These are phyloP conservation scores for Trametopsis cervina DNA, from an alignment of 768 basidiomycete species.

Conservation along the genomic window DNA sequence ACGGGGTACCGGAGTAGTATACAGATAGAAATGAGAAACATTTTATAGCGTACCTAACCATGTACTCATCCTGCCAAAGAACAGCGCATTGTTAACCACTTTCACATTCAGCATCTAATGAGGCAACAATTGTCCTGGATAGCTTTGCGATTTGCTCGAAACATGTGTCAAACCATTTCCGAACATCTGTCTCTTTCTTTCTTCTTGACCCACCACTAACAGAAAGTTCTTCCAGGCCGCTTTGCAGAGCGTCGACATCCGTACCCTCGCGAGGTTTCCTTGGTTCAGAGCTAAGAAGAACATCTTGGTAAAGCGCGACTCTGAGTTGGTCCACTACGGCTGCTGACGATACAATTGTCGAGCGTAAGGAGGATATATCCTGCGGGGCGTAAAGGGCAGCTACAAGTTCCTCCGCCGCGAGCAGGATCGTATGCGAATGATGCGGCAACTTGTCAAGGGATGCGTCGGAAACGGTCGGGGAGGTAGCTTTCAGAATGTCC, in stretches of 20 bases:
- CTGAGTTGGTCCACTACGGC: constrained; percentile 30
- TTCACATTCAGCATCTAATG: not conserved
- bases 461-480: constrained; percentile 2
- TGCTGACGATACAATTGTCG: constrained; percentile 33
- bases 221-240: constrained; percentile 14
- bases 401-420: constrained; percentile 59
- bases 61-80: too few species aligned
- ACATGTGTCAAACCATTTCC: constrained; percentile 61
- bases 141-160: constrained; percentile 52
- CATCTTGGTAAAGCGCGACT: not conserved
- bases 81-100: not conserved
- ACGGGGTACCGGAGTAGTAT: too few species aligned
- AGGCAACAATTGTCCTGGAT: constrained; percentile 5
- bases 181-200: constrained; percentile 28
- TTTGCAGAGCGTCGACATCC: constrained; percentile 17
- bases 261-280: not conserved
- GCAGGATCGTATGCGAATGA: constrained; percentile 44
- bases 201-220: not conserved
- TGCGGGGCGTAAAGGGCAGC: constrained; percentile 64
- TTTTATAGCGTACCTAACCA: too few species aligned
- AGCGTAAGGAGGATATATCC: constrained; percentile 33
- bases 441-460: constrained; percentile 45
- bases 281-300: not conserved
- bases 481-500: not conserved
- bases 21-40: too few species aligned